These are phyloP conservation scores for Rhynchospora breviuscula DNA, from an alignment of 176 grass and related monocot genomes.

Conservation along the genomic window DNA sequence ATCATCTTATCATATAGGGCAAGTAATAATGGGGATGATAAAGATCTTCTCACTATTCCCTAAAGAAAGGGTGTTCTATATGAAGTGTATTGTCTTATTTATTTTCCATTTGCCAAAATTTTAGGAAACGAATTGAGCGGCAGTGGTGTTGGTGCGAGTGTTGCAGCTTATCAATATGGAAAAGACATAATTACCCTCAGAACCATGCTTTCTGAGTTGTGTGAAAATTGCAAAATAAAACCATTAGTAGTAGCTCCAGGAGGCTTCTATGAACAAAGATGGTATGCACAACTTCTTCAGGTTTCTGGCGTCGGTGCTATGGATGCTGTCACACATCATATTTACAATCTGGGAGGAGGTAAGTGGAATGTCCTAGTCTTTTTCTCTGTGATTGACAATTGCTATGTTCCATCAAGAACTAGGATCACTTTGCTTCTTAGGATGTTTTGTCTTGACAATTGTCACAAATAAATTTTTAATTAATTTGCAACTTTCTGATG, in stretches of 20 bases:
- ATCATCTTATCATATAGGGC: not conserved
- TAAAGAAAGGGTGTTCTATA: not conserved
- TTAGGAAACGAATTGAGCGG: slow-evolving; percentile 97
- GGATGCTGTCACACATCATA: slow-evolving; percentile 80
- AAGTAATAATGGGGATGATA: not conserved
- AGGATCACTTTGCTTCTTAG: not conserved
- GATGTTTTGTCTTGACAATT: not conserved
- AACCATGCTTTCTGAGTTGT: slow-evolving; percentile 47
- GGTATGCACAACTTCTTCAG: slow-evolving; percentile 70
- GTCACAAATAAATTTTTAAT: not conserved
- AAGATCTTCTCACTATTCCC: not conserved
- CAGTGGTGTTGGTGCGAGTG: slow-evolving; percentile 69
- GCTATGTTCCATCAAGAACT: too few species aligned
- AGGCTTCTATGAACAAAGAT: slow-evolving; percentile 78
- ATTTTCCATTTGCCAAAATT: not conserved
- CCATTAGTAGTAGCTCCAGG: slow-evolving; percentile 78
- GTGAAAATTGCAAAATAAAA: slow-evolving; percentile 34
- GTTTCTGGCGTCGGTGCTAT: slow-evolving; percentile 56
- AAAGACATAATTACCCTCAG: slow-evolving; percentile 70
- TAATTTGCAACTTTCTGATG: not conserved
- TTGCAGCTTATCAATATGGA: slow-evolving; percentile 63
- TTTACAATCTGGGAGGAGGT: slow-evolving; percentile 96
- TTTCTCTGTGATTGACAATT: not conserved
- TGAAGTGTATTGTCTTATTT: not conserved
- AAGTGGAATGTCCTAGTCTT: slow-evolving; percentile 20